Evolutionary conservation across 2,329 filamentous ascomycete genomes (phyloP).

Genomic region (Cladosporium sphaerospermum): DNA sequence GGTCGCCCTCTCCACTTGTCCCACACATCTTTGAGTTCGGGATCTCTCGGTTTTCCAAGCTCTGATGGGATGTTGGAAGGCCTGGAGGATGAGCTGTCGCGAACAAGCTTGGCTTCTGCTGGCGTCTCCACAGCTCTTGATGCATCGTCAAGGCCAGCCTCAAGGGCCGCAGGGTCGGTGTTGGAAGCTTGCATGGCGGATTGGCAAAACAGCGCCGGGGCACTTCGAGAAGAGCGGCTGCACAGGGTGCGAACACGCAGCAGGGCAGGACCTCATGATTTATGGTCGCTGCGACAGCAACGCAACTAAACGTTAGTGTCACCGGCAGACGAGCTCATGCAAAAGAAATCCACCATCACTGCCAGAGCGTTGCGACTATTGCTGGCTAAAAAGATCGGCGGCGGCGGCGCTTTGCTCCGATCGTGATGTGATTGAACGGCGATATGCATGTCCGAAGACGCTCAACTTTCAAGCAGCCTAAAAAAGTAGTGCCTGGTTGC

Average conservation of each 20-base stretch:
- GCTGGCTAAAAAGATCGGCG: background rate
- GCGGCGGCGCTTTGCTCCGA: too few species aligned
- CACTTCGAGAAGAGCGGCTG: background rate
- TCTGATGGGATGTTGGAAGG: background rate
- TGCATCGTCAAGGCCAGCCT: background rate
- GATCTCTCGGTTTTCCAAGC: background rate
- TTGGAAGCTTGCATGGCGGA: background rate
- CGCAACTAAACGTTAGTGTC: background rate
- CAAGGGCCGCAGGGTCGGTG: background rate
- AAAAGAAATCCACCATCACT: background rate
- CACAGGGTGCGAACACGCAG: background rate
- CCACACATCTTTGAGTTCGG: conserved; percentile 4
- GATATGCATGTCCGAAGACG: too few species aligned
- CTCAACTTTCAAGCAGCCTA: too few species aligned
- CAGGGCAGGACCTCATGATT: background rate
- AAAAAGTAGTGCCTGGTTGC: too few species aligned
- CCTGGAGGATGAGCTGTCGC: background rate
- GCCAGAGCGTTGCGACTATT: conserved; percentile 9
- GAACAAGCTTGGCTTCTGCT: background rate
- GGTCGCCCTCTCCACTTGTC: background rate
- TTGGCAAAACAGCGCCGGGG: background rate
- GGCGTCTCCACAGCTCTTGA: background rate
- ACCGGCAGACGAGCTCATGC: background rate
- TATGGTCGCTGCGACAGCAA: background rate
- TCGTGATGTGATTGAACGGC: too few species aligned